Conservation (phyloP, 2,329 filamentous ascomycete genomes). For the Curvularia eragrostidis region DNA sequence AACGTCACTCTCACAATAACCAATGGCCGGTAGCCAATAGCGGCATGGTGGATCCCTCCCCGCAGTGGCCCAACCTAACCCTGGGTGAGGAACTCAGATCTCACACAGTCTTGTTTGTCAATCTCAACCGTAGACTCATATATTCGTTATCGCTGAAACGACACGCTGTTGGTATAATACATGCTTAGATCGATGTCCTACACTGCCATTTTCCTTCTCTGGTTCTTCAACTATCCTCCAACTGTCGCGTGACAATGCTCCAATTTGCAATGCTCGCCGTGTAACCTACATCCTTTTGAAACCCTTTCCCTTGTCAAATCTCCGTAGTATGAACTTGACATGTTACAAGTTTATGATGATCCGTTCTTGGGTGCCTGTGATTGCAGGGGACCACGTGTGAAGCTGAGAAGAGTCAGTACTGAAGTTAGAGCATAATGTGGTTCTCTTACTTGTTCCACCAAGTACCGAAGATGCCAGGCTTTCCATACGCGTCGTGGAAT, state of each 20-base stretch:
- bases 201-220: not conserved
- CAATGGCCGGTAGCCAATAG: conserved; percentile 24
- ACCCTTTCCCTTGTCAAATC: too few species aligned
- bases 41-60: conserved; percentile 14
- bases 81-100: not conserved
- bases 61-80: conserved; percentile 19
- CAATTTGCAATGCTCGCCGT: not conserved
- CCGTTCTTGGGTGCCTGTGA: not conserved
- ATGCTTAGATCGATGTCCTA: not conserved
- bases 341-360: not conserved
- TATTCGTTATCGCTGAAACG: not conserved
- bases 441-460: conserved; percentile 45
- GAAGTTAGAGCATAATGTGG: too few species aligned
- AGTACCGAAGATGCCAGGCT: conserved; percentile 40
- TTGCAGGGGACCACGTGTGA: conserved; percentile 38
- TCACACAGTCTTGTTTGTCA: not conserved
- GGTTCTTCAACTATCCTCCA: too few species aligned
- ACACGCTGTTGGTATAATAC: conserved; percentile 8
- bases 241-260: not conserved
- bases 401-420: not conserved
- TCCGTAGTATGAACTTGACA: not conserved
- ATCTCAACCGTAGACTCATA: not conserved
- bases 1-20: conserved; percentile 20
- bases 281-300: too few species aligned
- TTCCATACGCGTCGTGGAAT: conserved; percentile 44